phyloP scores from a whole-genome alignment of 768 basidiomycete genomes.

The Suillus weaverae region DNA sequence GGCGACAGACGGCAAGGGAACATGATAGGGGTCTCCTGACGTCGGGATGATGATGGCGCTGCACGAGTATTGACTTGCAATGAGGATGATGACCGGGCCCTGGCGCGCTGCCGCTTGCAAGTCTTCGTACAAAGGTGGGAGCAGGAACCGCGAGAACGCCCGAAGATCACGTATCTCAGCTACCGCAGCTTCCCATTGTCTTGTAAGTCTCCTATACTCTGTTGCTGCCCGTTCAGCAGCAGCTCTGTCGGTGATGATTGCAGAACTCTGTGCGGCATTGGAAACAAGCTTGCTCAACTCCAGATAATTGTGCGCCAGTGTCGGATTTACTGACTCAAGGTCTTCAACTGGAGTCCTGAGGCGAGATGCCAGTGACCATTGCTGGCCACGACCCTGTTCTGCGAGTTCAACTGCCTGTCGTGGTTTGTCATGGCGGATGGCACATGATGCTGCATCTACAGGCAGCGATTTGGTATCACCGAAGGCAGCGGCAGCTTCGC shows the following conservation, averaged over 20 bases:
- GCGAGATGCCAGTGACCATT: constrained; percentile 27
- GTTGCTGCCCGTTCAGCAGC: background rate
- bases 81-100: background rate
- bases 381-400: constrained; percentile 19
- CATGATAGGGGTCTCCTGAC: background rate
- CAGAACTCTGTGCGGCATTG: background rate
- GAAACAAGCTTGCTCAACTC: background rate
- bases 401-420: constrained; percentile 25
- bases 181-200: background rate
- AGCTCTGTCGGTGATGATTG: background rate
- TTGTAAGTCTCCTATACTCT: background rate
- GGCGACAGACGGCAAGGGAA: background rate
- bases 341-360: constrained; percentile 19
- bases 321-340: background rate
- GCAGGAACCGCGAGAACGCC: background rate
- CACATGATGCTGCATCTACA: constrained; percentile 12
- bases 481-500: background rate
- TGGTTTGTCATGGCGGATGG: constrained; percentile 9
- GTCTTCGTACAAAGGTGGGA: background rate
- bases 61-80: background rate
- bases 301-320: background rate
- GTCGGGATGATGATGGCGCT: background rate
- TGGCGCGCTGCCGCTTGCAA: background rate
- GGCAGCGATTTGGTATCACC: background rate
- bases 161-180: background rate